phyloP scores from a whole-genome alignment of 495 filamentous ascomycete genomes.

The Penicillium pulvis region DNA sequence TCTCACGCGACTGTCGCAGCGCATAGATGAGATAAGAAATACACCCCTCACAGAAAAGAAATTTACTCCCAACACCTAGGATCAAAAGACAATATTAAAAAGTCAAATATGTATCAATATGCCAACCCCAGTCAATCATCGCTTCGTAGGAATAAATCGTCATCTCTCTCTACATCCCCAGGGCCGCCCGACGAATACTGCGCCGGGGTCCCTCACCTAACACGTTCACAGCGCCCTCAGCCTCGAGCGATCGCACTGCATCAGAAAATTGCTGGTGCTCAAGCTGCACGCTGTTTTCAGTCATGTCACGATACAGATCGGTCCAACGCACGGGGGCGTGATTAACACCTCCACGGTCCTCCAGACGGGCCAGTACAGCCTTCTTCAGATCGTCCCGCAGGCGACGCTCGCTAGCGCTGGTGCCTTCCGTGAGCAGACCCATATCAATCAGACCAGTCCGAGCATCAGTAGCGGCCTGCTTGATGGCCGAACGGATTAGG shows the following conservation, averaged over 20 bases:
- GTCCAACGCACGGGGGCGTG: conserved; percentile 71
- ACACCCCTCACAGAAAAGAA: neutral
- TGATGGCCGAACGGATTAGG: conserved; percentile 90
- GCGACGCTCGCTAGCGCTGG: conserved; percentile 77
- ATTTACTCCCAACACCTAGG: neutral
- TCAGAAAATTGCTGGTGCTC: conserved; percentile 81
- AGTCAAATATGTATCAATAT: conserved; percentile 7
- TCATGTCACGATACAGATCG: conserved; percentile 72
- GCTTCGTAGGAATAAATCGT: conserved; percentile 20
- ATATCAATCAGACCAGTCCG: conserved; percentile 95
- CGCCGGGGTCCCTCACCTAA: conserved; percentile 82
- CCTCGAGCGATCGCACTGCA: conserved; percentile 74
- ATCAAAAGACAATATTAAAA: conserved; percentile 6
- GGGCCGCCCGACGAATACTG: conserved; percentile 66
- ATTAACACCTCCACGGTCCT: conserved; percentile 66
- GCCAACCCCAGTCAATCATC: conserved; percentile 23
- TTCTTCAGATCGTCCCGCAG: conserved; percentile 82
- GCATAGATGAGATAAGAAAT: neutral
- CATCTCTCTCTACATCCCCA: conserved; percentile 17
- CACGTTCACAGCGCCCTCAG: conserved; percentile 80
- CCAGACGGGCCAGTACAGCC: conserved; percentile 69
- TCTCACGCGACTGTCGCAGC: neutral
- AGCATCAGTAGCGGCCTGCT: conserved; percentile 91
- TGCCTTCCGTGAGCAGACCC: conserved; percentile 90
- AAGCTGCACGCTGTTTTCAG: conserved; percentile 71